Evolutionary conservation across 768 basidiomycete species (phyloP), one percentile per base, ranked within the genome.

Genomic region (Nidula microcarpa): DNA sequence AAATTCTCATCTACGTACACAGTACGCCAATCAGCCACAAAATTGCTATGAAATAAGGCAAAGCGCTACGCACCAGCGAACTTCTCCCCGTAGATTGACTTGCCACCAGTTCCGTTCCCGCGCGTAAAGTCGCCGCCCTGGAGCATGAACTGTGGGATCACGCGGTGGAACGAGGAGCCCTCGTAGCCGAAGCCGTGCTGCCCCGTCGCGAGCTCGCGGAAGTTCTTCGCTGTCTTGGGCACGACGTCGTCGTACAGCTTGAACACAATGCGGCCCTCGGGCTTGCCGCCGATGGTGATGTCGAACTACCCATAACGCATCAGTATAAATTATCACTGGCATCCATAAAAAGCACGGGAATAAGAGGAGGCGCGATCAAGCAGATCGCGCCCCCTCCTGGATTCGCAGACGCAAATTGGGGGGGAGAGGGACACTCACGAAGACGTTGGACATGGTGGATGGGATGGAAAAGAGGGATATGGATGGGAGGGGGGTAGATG

Each of bases 81-180:
- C 62, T 81, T 85, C 46, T 74, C 73, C 57, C 88, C 88, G 55
- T 87, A 89, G 65, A 89, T 89, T 23, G 85, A 87, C 70, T 85
- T 89, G 47, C 90, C 91, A 55, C 90, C 91, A 8, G 87, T 89
- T 13, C 90, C 90, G 55, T 88, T 72, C 32, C 68, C 64, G 14
- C 53, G 60, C 57, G 86, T 88, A 68, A 96, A 96, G 66, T 94
- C 92, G 52, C 94, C 94, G 23, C 91, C 93, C 68, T 95, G 93
- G 53, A 92, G 77, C 90, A 93, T 93, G 73, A 93, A 94, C 41
- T 63, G 43, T 16, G 87, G 88, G 64, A 94, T 92, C 62, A 94
- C 73, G 57, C 92, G 87, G 69, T 94, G 92, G 82, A 94, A 94
- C 0, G 37, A 18, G 17, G 74, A 75, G 14, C 83, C 86, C 48